Percentiles rank a stretch among this genome's conserved stretches.
phyloP scores from a whole-genome alignment of 495 filamentous ascomycete genomes.

The Penicillium subrubescens region DNA sequence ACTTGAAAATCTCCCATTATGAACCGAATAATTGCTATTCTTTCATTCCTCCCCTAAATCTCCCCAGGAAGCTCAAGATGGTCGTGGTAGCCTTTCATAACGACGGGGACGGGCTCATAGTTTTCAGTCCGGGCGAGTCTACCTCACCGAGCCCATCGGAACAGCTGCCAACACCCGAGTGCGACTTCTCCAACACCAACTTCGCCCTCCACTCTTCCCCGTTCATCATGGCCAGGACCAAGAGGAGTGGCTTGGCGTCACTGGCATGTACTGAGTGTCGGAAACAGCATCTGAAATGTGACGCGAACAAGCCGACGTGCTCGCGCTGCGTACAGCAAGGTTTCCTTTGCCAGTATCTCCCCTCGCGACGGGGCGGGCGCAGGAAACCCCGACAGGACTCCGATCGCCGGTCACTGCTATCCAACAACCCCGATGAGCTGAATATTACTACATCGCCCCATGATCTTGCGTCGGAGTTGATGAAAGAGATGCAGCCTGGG shows the following conservation, averaged over 20 bases:
- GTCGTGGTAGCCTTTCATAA: neutral
- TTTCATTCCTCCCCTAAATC: neutral
- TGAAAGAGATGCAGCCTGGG: conserved; percentile 4
- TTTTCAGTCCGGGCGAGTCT: neutral
- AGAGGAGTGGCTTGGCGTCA: conserved; percentile 29
- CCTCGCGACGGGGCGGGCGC: conserved; percentile 41
- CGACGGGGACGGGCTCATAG: neutral
- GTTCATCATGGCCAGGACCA: conserved; percentile 11
- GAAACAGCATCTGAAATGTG: conserved; percentile 48
- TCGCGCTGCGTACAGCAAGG: conserved; percentile 37
- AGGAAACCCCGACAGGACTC: conserved; percentile 31
- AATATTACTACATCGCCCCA: conserved; percentile 15
- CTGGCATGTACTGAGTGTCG: conserved; percentile 48
- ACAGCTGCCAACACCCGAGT: neutral
- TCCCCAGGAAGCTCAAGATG: neutral
- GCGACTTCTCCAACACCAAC: neutral
- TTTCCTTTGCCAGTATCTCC: conserved; percentile 38
- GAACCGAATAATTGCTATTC: too few species aligned
- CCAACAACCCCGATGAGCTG: conserved; percentile 13
- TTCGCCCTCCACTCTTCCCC: neutral
- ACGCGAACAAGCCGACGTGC: conserved; percentile 39
- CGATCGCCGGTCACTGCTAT: conserved; percentile 16
- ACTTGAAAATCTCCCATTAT: neutral
- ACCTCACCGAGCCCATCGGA: neutral
- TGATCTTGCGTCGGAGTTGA: neutral